Base-by-base conservation (phyloP, 345 rosid genomes). In the Lumnitzera littorea region DNA sequence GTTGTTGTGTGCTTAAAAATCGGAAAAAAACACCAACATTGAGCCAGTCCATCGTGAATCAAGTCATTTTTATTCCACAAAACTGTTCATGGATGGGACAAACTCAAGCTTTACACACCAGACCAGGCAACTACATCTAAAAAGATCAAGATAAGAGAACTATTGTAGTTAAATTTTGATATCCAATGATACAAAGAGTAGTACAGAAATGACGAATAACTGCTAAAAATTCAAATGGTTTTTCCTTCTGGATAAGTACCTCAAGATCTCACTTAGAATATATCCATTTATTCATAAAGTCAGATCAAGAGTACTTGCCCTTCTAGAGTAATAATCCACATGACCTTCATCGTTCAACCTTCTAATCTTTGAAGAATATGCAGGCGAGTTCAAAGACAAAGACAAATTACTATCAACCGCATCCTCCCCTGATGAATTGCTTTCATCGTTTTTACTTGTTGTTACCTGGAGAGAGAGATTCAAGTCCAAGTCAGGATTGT, bases 231-330 rank as follows among this genome's bases (percentile, higher is more conserved):
- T 27, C 13, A 31, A 14, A 51, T 48, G 24, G 24, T 62, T 52
- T 67, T 50, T 43, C n/a, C 24, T 17, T 48, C 62, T 6, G 75
- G 71, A 68, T 68, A 88, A 88, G 94, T 91, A 88, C 96, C 78
- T 79, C 94, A 81, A 77, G 79, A 88, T 91, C 97, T 91, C 91
- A 91, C 97, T 91, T 80, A 70, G 94, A 88, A 88, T 85, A 60
- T 31, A 36, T 5, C 71, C 64, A 73, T 61, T 59, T 67, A 82
- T 88, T 88, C 97, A 88, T 78, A 91, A 73, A 84, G 97, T 91
- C 86, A 88, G 97, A 91, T 84, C 91, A 62, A 85, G 94, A 81
- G 96, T 88, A 85, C 94, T 91, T 67, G 82, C 76, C 82, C 87
- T 69, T 75, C 74, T 75, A 53, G 27, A 50, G 60, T 77, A 58